Evolutionary conservation across 495 filamentous ascomycete genomes (phyloP), one percentile per base, ranked within the genome.

Genomic region (Oleoguttula mirabilis): DNA sequence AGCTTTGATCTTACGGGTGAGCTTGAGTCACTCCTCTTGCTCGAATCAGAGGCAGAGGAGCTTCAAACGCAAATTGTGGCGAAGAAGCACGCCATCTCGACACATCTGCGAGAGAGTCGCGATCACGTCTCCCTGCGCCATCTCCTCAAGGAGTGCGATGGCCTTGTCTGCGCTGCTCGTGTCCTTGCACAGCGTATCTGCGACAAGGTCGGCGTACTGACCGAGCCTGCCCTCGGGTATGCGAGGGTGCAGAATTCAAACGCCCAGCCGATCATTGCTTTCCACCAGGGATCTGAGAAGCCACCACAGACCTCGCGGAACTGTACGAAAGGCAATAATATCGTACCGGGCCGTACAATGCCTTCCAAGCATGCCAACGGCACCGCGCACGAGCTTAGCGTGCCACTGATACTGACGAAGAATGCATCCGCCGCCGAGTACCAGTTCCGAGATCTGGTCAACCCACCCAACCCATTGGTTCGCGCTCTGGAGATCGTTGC

Each of bases 121-220:
- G 51, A 60, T 35, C 37, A 53, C 6, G 32, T 41, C 10, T 43
- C 30, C 24, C 47, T 63, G 7, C 47, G 45, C 24, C 36, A 58
- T 30, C 49, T 60, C 20, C 32, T 65, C 14, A 35, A 58, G 27
- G 48, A 59, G 24, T 66, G 63, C 42, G 58, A 64, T 41, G 60
- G 48, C 24, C 19, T 66, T 23, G 23, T 45, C 10, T 66, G 62
- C 37, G 47, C 43, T 14, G 43, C 48, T 39, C 30, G 34, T n/a
- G 48, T 39, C 14, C n/a, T 51, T 8, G 42, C 42, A 11, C 48
- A 51, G 24, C 43, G 43, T 12, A 34, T 51, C 1, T 51, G 43
- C 30, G 43, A 47, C 33, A 51, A 51, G 32, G 32, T 51, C 17
- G 21, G 36, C 12, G 22, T 35, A 4, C 8, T 25, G 3, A 39